Evolutionary conservation across 306 rosid species (phyloP), one percentile per base, ranked within the genome.

Genomic region (cucumber (Cucumis sativus)): DNA sequence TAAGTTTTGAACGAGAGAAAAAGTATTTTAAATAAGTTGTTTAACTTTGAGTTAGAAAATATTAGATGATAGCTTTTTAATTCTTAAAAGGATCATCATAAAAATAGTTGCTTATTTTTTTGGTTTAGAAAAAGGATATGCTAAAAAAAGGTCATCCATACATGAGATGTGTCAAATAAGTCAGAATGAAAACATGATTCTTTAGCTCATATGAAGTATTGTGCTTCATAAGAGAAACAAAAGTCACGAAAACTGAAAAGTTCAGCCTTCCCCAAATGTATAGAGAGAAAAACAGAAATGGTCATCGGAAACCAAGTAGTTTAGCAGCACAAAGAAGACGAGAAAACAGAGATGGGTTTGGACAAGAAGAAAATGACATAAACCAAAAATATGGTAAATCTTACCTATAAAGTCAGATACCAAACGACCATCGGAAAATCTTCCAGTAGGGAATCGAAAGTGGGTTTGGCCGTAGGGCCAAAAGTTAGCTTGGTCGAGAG

Each of bases 371-470:
- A 7, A 77, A 78, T 49, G 65, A 74, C 85, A 83, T 75, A 21
- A 25, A 67, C 58, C 6, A 40, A 68, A 82, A 77, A 86, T 80
- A 43, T 79, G 69, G 23, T n/a, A 68, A 35, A 84, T 77, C 86
- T 77, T 45, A 89, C 93, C 96, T 7, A 94, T 84, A 78, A 91
- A 94, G 85, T 94, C 98, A 1, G 96, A 80, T 4, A 94, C 13
- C 85, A 94, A 84, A 10, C 98, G 89, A 35, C 98, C 98, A 74
- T 94, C 97, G 63, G 92, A 91, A 81, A 94, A 94, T 80, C 98
- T 85, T 7, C 98, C 98, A 0, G 98, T 94, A 1, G 98, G 96
- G 66, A 87, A 89, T 6, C 85, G 77, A 84, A 91, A 94, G 86
- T 74, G 88, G 25, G 95, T 89, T 76, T 88, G 84, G 6, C 98